phyloP scores from a whole-genome alignment of 805 yeast genomes.

The Priceomyces melissophilus region DNA sequence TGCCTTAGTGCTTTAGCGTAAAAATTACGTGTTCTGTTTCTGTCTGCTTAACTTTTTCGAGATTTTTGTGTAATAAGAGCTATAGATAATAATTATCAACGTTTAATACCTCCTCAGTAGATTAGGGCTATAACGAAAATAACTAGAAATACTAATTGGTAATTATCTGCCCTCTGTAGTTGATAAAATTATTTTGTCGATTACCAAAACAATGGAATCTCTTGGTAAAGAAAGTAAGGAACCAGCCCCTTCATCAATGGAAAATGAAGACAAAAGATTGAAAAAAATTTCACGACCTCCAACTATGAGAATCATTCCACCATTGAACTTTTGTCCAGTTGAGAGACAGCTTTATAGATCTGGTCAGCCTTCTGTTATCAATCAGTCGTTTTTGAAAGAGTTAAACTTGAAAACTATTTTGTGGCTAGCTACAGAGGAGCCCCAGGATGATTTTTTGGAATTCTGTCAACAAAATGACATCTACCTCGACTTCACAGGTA shows the following conservation, averaged over 20 bases:
- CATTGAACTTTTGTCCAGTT: slow-evolving; percentile 92
- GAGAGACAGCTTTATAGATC: slow-evolving; percentile 82
- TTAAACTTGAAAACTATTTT: slow-evolving; percentile 74
- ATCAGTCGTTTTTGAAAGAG: slow-evolving; percentile 78
- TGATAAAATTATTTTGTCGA: neutral
- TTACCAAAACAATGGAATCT: neutral
- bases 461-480: slow-evolving; percentile 74
- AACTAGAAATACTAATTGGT: too few species aligned
- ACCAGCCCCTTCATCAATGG: slow-evolving; percentile 1
- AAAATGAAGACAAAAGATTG: slow-evolving; percentile 1
- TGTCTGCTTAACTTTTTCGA: too few species aligned
- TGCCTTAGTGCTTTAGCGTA: neutral
- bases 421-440: slow-evolving; percentile 96
- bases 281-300: slow-evolving; percentile 48
- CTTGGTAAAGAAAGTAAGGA: neutral
- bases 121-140: too few species aligned
- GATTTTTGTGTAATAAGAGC: too few species aligned
- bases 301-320: slow-evolving; percentile 75
- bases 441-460: slow-evolving; percentile 80
- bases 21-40: slow-evolving; percentile 1
- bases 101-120: too few species aligned
- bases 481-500: slow-evolving; percentile 76
- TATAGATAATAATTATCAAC: too few species aligned
- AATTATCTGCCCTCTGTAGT: too few species aligned
- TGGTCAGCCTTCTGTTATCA: slow-evolving; percentile 94